Base-by-base conservation (phyloP, 1,284 basidiomycete species). In the Puccinia coronata region DNA sequence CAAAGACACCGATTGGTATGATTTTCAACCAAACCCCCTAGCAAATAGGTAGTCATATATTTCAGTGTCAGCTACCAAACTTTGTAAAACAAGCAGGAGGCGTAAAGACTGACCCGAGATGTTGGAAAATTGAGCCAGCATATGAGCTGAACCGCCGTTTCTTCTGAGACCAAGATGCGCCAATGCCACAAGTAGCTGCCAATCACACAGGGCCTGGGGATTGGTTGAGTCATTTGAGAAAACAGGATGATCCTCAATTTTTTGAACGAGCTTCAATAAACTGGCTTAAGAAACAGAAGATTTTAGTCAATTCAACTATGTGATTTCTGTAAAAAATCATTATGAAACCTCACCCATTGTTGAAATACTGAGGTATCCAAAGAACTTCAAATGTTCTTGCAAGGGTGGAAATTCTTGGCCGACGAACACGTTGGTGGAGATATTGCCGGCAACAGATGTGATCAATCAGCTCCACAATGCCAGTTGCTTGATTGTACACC, bases 171-270 rank as follows among this genome's bases (percentile, higher is more conserved):
- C 69, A 39, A 70, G 36, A n/a, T 41, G 41, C 8, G 36, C 39
- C 39, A 70, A 31, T 18, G 39, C 39, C 25, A 71, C 69, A 23
- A 71, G 39, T 20, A 71, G 43, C 69, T 71, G 39, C 41, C 43
- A 71, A 28, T 71, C 47, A 16, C 39, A 36, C 25, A 34, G 69
- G 4, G 25, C 69, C 34, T 71, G 69, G 3, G 43, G 12, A 49
- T 53, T 28, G 3, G 12, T 71, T 41, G 69, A 71, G 43, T 71
- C 28, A n/a, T 71, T 71, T 41, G 20, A 53, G 36, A 71, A 71
- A 20, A 51, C 43, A 4, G 18, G 49, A 20, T 51, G 49, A 20
- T 51, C 49, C 49, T 51, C 23, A 20, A 51, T 51, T 51, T 51
- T 51, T 20, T 11, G 12, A 51, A 14, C 11, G 18, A 51, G 49